Base-by-base conservation (phyloP, 192 early-diverging fungal species). In the Glomus cerebriforme region DNA sequence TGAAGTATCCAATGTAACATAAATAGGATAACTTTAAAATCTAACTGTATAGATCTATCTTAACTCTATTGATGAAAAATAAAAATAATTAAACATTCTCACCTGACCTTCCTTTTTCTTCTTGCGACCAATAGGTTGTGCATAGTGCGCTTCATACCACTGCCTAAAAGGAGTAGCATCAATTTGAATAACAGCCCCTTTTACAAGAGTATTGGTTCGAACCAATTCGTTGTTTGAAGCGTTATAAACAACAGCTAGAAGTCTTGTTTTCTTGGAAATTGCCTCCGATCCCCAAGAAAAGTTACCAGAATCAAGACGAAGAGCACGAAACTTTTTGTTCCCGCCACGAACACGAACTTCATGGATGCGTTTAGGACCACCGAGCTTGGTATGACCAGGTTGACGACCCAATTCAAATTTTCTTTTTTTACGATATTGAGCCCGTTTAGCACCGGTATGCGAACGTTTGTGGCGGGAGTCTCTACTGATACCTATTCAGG, bases 341-440 rank as follows among this genome's bases (percentile, higher is more conserved):
- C 98, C 98, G 88, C 98, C 98, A 87, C 98, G 96, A 81, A 95
- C 95, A 86, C 97, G 94, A 78, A 99, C 93, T 81, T 91, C 85
- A 88, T 98, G 96, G 82, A 99, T 94, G 84, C 96, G 92, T 95
- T 98, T 98, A 83, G 89, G 86, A 77, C 97, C 98, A 78, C 97
- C 98, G 77, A 99, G 92, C 91, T 95, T 96, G 90, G 98, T 99
- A 92, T 93, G 94, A 84, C 96, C 97, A 82, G 96, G 85, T 91
- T 98, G 98, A 87, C 98, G 95, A 87, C 97, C 98, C 83, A 98
- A 91, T 90, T 99, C 98, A 92, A 99, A 99, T 94, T 99, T 99
- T 93, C 98, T 96, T 95, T 99, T 99, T 96, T 99, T 99, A 92
- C 98, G 94, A 94, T 96, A 97, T 85, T 97, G 95, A 84, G 96